Evolutionary conservation across 2,329 filamentous ascomycete genomes (phyloP), one percentile per base, ranked within the genome.

Genomic region (Verticillium isaacii): DNA sequence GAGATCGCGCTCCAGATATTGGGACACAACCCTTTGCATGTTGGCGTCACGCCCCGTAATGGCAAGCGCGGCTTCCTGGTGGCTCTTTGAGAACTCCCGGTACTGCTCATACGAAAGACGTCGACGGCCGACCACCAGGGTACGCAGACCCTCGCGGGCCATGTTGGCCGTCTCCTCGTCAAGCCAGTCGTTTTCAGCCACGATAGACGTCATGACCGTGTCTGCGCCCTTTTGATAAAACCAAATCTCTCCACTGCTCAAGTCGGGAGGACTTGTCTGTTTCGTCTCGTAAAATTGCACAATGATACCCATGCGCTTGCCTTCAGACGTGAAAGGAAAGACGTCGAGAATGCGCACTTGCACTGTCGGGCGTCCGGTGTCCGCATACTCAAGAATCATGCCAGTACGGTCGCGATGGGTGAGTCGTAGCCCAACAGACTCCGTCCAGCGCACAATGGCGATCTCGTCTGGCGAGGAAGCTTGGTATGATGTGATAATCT

Each of bases 151-250:
- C 80, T 99, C 96, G 57, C 95, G 88, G 6, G 96, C 96, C 96
- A 99, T 99, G 73, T 99, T 99, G n/a, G 92, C 92, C 0, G 95
- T 98, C 75, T 99, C 95, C 74, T 99, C 95, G 68, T 99, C 95
- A 0, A 99, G 86, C 96, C 95, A 99, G 78, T 99, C 95, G 71
- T 98, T 99, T 19, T 93, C 87, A 8, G 90, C 92, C 39, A 99
- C 95, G 66, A 99, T 98, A 3, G 89, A 85, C n/a, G 89, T 86
- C 96, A 99, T 99, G 66, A 99, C 94, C 0, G 95, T 98, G 73
- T 99, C 96, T 2, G 95, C 96, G 64, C 95, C 95, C 76, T 99
- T 99, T 71, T 99, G 93, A 72, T 94, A 98, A 77, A 99, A 99
- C 91, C 94, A 97, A 34, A 98, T 94, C 71, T 98, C 94, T 15